phyloP scores from a whole-genome alignment of 2,329 filamentous ascomycete genomes.

The Gnomoniopsis sp. region DNA sequence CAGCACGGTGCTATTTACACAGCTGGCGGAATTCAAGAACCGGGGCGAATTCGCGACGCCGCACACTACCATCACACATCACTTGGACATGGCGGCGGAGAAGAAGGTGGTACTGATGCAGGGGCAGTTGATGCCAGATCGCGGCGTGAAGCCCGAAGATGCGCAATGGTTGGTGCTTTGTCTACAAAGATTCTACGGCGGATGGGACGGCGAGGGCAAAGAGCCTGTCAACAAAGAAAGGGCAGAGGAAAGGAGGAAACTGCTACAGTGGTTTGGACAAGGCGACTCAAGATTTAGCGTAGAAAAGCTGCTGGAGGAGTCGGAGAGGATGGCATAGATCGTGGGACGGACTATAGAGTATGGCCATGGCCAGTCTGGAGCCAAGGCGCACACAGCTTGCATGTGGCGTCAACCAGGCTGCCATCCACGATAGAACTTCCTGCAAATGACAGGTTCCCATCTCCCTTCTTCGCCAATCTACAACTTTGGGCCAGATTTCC shows the following conservation, averaged over 20 bases:
- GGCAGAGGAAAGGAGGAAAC: constrained; percentile 57
- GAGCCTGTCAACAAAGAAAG: constrained; percentile 48
- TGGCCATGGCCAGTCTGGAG: neutral
- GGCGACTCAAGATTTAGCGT: constrained; percentile 80
- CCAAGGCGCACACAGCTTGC: neutral
- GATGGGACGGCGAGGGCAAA: constrained; percentile 47
- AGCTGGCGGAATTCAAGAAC: constrained; percentile 88
- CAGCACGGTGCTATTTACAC: constrained; percentile 84
- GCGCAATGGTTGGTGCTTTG: constrained; percentile 91
- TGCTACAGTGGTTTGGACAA: constrained; percentile 77
- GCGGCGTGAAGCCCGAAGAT: constrained; percentile 74
- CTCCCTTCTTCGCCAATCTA: constrained; percentile 21
- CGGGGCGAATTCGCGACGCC: constrained; percentile 86
- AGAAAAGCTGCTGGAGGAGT: constrained; percentile 82
- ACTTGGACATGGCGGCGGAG: constrained; percentile 71
- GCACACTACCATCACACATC: constrained; percentile 91
- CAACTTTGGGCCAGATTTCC: constrained; percentile 36
- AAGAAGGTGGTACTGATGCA: constrained; percentile 84
- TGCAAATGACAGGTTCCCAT: neutral
- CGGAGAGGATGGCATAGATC: constrained; percentile 67
- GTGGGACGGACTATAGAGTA: neutral
- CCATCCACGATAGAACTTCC: neutral
- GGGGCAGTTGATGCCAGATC: constrained; percentile 71
- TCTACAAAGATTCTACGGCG: constrained; percentile 88
- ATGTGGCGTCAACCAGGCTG: neutral